These are phyloP conservation scores for Hamamelis virginiana DNA, from an alignment of 164 flowering plant genomes.

Conservation along the genomic window DNA sequence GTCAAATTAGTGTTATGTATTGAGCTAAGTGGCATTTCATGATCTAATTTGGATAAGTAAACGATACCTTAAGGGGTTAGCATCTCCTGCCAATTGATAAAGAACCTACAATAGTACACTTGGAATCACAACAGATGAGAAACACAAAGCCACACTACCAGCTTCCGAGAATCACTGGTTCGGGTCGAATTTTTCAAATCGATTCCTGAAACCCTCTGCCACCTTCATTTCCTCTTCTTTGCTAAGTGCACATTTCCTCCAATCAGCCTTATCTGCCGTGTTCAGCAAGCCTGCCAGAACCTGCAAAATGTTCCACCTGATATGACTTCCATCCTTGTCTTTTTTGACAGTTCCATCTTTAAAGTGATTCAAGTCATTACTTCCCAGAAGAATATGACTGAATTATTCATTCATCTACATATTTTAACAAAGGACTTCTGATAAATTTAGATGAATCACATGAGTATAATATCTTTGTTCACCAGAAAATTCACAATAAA, in stretches of 20 bases:
- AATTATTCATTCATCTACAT: too few species aligned
- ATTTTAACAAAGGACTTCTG: too few species aligned
- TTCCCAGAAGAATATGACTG: background rate
- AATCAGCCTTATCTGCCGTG: slow-evolving; percentile 77
- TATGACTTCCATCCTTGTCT: background rate
- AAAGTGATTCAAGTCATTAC: background rate
- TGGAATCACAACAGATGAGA: background rate
- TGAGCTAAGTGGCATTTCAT: background rate
- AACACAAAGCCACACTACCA: slow-evolving; percentile 1
- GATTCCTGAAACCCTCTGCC: slow-evolving; percentile 63
- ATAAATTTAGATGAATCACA: too few species aligned
- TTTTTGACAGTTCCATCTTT: background rate
- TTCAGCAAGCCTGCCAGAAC: slow-evolving; percentile 85
- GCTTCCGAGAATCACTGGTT: slow-evolving; percentile 26
- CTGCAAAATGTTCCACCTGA: slow-evolving; percentile 38
- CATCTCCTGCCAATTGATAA: background rate
- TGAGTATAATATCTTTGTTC: too few species aligned
- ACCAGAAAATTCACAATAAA: too few species aligned
- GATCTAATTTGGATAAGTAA: background rate
- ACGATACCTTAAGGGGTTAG: background rate
- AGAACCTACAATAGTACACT: background rate
- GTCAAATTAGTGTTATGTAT: background rate
- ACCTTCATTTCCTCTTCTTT: slow-evolving; percentile 78
- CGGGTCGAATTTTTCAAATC: slow-evolving; percentile 68
- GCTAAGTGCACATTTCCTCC: slow-evolving; percentile 74